Conservation (phyloP, 768 basidiomycete species). For the Royoungia palumana region DNA sequence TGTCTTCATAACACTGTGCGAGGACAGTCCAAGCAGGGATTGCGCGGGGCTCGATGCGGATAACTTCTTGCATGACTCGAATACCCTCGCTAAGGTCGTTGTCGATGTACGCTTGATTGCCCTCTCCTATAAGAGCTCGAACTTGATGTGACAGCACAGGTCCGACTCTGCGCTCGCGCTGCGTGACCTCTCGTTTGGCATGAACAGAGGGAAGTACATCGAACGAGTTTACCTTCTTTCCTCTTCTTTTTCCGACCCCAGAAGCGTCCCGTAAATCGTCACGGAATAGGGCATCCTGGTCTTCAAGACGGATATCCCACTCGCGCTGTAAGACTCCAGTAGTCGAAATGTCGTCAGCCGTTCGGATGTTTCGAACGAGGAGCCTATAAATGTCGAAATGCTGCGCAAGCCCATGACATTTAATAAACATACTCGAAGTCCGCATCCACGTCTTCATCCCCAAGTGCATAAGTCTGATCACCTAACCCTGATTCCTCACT, state of each 20-base stretch:
- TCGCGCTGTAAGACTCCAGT: constrained; percentile 54
- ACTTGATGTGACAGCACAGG: constrained; percentile 68
- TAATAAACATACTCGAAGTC: constrained; percentile 19
- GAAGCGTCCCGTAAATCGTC: constrained; percentile 74
- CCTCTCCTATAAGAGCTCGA: constrained; percentile 73
- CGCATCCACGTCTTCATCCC: constrained; percentile 16
- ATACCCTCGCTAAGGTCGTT: constrained; percentile 65
- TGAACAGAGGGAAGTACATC: neutral
- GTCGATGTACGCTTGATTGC: constrained; percentile 83
- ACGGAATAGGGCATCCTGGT: constrained; percentile 64
- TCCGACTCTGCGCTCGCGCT: constrained; percentile 48
- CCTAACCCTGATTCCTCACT: constrained; percentile 5
- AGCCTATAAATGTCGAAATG: constrained; percentile 42
- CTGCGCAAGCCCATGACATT: too few species aligned
- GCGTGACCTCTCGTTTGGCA: neutral
- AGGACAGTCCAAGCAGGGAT: constrained; percentile 84
- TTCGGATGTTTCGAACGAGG: constrained; percentile 63
- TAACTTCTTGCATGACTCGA: constrained; percentile 84
- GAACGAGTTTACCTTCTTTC: constrained; percentile 40
- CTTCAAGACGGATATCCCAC: constrained; percentile 73
- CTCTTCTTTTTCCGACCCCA: constrained; percentile 56
- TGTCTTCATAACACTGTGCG: constrained; percentile 77
- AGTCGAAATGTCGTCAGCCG: constrained; percentile 43
- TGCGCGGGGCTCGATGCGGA: constrained; percentile 88
- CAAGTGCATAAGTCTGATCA: neutral